Evolutionary conservation across 768 basidiomycete genomes (phyloP), one percentile per base, ranked within the genome.

Genomic region (Psilocybe sp.): DNA sequence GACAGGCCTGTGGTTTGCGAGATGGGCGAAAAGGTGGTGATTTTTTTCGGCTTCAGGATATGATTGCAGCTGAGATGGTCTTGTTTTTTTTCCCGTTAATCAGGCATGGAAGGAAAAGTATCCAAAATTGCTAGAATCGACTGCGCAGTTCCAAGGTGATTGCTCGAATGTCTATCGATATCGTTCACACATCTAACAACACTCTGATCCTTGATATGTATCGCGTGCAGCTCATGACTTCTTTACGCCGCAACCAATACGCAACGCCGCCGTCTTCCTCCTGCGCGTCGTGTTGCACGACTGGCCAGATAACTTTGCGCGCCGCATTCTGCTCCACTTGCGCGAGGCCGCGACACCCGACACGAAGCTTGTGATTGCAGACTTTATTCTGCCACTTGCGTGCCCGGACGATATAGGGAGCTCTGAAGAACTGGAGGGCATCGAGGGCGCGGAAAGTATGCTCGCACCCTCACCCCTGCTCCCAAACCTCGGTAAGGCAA

Each of bases 271-370:
- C 0, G 80, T 89, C 5, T 92, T 84, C 60, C 70, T 90, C 32
- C 69, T 89, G 28, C 80, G 88, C 18, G 81, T 84, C 15, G 78
- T 89, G 35, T 70, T 87, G 32, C 89, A 92, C 57, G 89, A 92
- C 59, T 90, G 89, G 88, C 82, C 87, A 1, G 84, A 90, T 54
- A 69, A 69, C 1, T 76, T 69, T 54, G 80, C 79, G 16, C 69
- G 73, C 31, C 61, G 63, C 44, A 78, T 81, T 37, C 68, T 80
- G 5, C 57, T 75, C 14, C 65, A 67, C 1, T 64, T 79, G 32
- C 67, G 78, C 19, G 71, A 74, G 46, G 76, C 78, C 7, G 76
- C 79, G 3, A 65, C 69, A 4, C 75, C 76, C 0, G 64, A 71
- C 2, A 89, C 88, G 19, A 78, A 71, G 50, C 70, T 91, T 2